A percentile compares a stretch with the other conserved stretches of the same genome.
phyloP scores from a whole-genome alignment of 345 rosid genomes.

The Aethionema arabicum region DNA sequence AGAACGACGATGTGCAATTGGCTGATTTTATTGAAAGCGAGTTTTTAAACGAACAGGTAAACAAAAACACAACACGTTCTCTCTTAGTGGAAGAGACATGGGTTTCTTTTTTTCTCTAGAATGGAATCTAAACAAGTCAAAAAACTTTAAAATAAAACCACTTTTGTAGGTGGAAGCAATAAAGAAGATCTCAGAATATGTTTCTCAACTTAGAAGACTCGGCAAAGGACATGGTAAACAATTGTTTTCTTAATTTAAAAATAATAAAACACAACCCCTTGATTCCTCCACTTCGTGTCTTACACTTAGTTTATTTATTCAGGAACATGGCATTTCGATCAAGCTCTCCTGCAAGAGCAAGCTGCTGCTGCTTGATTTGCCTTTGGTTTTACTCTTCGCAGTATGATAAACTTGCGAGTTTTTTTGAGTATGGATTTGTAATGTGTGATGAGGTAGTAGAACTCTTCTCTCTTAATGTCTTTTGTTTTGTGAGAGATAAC shows the following conservation, averaged over 20 bases:
- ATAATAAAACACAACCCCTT: not conserved
- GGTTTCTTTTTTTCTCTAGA: not conserved
- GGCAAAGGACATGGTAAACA: slow-evolving; percentile 80
- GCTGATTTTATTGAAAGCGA: slow-evolving; percentile 67
- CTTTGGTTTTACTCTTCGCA: slow-evolving; percentile 11
- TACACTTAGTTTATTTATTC: slow-evolving; percentile 26
- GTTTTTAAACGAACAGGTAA: slow-evolving; percentile 78
- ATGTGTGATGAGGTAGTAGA: slow-evolving; percentile 18
- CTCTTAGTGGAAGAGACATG: slow-evolving; percentile 30
- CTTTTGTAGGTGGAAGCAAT: slow-evolving; percentile 63
- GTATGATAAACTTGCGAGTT: slow-evolving; percentile 4
- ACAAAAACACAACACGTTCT: slow-evolving; percentile 25
- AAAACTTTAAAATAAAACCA: slow-evolving; percentile 13
- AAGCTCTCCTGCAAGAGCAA: slow-evolving; percentile 61
- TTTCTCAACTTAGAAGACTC: slow-evolving; percentile 63
- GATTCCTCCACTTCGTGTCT: slow-evolving; percentile 22
- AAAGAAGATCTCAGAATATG: slow-evolving; percentile 68
- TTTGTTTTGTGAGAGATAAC: slow-evolving; percentile 12
- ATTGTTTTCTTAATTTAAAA: not conserved
- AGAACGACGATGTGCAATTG: slow-evolving; percentile 69
- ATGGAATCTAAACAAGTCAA: slow-evolving; percentile 23
- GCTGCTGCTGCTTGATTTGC: slow-evolving; percentile 20
- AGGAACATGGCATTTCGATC: slow-evolving; percentile 97
- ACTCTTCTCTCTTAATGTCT: not conserved
- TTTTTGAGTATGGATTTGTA: slow-evolving; percentile 20